Conservation (phyloP, 495 filamentous ascomycete genomes). For the Aspergillus baeticus region DNA sequence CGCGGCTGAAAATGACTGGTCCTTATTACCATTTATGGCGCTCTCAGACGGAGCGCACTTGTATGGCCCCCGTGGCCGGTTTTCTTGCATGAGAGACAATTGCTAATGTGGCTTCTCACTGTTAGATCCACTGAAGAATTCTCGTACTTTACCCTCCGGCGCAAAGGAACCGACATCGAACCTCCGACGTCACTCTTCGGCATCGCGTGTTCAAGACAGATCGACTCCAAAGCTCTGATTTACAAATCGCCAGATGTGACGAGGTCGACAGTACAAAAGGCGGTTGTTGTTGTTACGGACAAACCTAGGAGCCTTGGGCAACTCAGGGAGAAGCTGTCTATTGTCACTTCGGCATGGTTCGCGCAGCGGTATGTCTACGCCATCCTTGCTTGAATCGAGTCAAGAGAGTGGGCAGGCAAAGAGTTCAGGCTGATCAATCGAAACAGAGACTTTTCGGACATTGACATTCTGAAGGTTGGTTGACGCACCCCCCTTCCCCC, state of each 20-base stretch:
- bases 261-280: constrained; percentile 94
- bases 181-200: constrained; percentile 89
- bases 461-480: constrained; percentile 67
- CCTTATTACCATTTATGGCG: constrained; percentile 94
- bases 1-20: constrained; percentile 86
- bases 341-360: constrained; percentile 96
- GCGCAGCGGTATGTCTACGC: constrained; percentile 73
- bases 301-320: constrained; percentile 78
- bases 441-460: constrained; percentile 66
- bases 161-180: constrained; percentile 53
- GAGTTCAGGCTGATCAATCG: constrained; percentile 18
- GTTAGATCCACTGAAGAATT: constrained; percentile 85
- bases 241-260: constrained; percentile 86
- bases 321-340: constrained; percentile 76
- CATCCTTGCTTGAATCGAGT: neutral
- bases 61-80: constrained; percentile 48
- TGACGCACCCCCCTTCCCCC: too few relatives aligned
- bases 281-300: constrained; percentile 94
- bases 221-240: constrained; percentile 75
- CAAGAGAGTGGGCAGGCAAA: neutral
- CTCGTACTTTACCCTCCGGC: constrained; percentile 93
- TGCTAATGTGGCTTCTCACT: neutral
- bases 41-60: constrained; percentile 92
- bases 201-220: constrained; percentile 90
- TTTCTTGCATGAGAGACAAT: neutral